Evolutionary conservation across 2,329 filamentous ascomycete species (phyloP), one percentile per base, ranked within the genome.

Genomic region (Lasiodiplodia citricola): DNA sequence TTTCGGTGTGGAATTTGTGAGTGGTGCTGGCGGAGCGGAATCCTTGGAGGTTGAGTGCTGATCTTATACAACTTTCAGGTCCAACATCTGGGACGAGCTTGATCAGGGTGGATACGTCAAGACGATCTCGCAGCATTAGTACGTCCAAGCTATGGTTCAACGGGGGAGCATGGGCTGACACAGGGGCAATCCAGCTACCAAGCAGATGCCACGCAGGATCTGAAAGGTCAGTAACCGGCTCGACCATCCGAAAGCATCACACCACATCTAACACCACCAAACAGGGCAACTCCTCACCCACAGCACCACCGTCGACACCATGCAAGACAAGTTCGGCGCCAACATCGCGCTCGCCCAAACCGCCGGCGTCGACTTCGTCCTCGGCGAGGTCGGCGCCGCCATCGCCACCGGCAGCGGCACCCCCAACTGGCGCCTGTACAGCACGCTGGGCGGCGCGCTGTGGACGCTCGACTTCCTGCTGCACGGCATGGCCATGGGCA

Each of bases 381-480:
- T 58, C 31, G 55, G 55, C 55, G 55, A 58, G 4, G 55, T 58
- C n/a, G 55, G 55, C 2, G 6, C 10, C 10, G 55, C 55, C 55
- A 38, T 58, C 35, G 31, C 10, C 35, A 2, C 14, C 4, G n/a
- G 11, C 35, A 18, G 10, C 28, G 41, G 41, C 16, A 11, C 11
- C 18, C 16, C 25, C 10, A 50, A 62, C 41, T 2, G 2, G 21
- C 8, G 8, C 5, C 56, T 65, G 16, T 68, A 58, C 57, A 44
- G 52, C 35, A 62, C 54, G 14, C 63, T 68, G 13, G 58, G 67
- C 35, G 57, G n/a, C n/a, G 35, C 67, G 11, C 47, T 68, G 3
- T 68, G 67, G 67, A 37, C 44, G 25, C 31, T 66, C 14, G 67
- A 68, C 38, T 68, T 65, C 35, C 23, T 60, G 52, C 54, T 67